Base-by-base conservation (phyloP, 805 yeast species). In the Grigorovia yakushimaensis region DNA sequence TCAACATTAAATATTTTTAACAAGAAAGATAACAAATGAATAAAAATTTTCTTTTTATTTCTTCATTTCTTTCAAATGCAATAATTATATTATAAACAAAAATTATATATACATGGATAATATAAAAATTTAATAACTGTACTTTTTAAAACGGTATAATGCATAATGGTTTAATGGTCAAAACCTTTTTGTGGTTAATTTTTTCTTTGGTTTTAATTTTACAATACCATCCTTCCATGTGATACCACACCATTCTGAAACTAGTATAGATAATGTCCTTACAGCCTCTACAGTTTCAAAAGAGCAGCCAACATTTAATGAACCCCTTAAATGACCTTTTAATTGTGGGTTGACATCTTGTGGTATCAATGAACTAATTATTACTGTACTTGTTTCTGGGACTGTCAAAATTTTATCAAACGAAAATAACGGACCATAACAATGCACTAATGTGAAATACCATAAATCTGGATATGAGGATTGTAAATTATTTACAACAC, bases 301-400 rank as follows among this genome's bases (percentile, higher is more conserved):
- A 9, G 84, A 71, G 8, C 85, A 83, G 0, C 96, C 96, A 24
- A 79, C 76, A 57, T 87, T 88, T 44, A 81, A 51, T 0, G 96
- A 96, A 0, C 97, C 97, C 61, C 75, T 78, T 51, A 89, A 71
- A 61, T 89, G 97, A 0, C 97, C 97, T 65, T 87, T 85, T 54
- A 89, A 71, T 57, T 89, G 96, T 0, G 96, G 95, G 54, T 85
- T 87, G 10, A 89, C 96, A 63, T 89, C 95, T 60, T 87, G 96
- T 1, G 97, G 96, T 10, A 89, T 80, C 54, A 89, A 72, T 51
- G 91, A 74, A 0, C 94, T 81, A 17, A 89, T 76, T 2, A 89
- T 78, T 30, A 87, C 81, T 49, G 87, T 60, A 30, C 91, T 80
- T 1, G 96, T 83, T 52, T 88, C 95, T 52, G 70, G 72, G 1